Evolutionary conservation across 2,329 filamentous ascomycete species (phyloP), one percentile per base, ranked within the genome.

Genomic region (Colletotrichum endophyticum): DNA sequence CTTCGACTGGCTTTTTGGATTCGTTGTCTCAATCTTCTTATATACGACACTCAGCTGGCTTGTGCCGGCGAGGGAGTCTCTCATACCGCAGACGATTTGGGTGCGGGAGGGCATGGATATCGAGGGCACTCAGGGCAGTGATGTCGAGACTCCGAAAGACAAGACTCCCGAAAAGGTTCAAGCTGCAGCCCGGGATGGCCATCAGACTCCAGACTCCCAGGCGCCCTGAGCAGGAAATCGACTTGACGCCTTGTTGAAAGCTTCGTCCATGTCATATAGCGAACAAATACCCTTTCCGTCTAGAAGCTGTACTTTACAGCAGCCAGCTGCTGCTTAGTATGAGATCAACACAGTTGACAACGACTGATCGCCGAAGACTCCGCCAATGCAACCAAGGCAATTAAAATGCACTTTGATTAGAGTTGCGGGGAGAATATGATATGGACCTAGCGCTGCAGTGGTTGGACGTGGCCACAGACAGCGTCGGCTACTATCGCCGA

Each of bases 1-100:
- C 66, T 78, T 78, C 32, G 73, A 78, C 66, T 78, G 77, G 59
- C 73, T 78, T 13, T 78, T 75, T 64, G 78, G 78, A 7, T 79
- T 78, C 59, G 28, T 67, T 15, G 63, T 75, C 13, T 75, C 75
- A 4, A 49, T 72, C 16, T 75, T 75, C 22, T 56, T 75, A 7
- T 77, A 79, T 53, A 68, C 67, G 7, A 36, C 25, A 9, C 57
- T 78, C 25, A 77, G 56, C 61, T 76, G 72, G 75, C 66, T 76
- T 8, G 62, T 70, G n/a, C 78, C 78, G 57, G 75, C 77, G n/a
- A 61, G 34, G 27, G 72, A 77, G 32, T 77, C 78, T 8, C 32
- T 77, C 16, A 49, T 79, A 32, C 15, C 63, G 11, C 56, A 72
- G 32, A 76, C 77, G 11, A 66, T 79, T 27, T 76, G 64, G 74